Evolutionary conservation across 2,329 filamentous ascomycete species (phyloP), one percentile per base, ranked within the genome.

Genomic region (Coniochaeta hoffmannii): DNA sequence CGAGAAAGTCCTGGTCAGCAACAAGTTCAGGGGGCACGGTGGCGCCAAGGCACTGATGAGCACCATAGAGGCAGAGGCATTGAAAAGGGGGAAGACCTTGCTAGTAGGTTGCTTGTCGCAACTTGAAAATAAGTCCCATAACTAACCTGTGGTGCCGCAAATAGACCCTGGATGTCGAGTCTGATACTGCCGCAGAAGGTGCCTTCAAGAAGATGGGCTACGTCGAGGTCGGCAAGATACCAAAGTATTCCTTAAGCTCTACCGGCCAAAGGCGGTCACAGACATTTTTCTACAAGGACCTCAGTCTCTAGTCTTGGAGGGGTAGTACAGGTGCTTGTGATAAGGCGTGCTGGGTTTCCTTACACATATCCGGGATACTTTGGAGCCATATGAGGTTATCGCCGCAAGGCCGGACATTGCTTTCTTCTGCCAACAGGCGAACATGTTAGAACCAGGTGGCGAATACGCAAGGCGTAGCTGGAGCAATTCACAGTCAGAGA

Each of bases 211-310:
- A 72, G 55, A 69, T 86, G n/a, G 82, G 80, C 4, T 87, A 83
- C 62, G 69, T 68, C 9, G 74, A 79, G 64, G 66, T 80, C 15
- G 82, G 83, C 26, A 75, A 72, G 53, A 75, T 87, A 31, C 81
- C 81, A 15, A 73, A 73, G 46, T 83, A 79, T 68, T 75, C 72
- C 53, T 68, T 77, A 55, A 77, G 72, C 60, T 78, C 77, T 17
- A 11, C 22, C 74, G 73, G 46, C 65, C 79, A 55, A 76, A 73
- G 36, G 24, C 26, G 50, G 59, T 76, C 77, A 58, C 77, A 76
- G 53, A 74, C 76, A 0, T 81, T 83, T 61, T 82, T 83, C 61
- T 86, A 83, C 66, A 85, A 85, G 67, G 74, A 81, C 56, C 68
- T 86, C 15, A 17, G n/a, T 11, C 7, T 12, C 32, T 53, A 53